Evolutionary conservation across 768 basidiomycete species (phyloP), one percentile per base, ranked within the genome.

Genomic region (Termitomyces sp.): DNA sequence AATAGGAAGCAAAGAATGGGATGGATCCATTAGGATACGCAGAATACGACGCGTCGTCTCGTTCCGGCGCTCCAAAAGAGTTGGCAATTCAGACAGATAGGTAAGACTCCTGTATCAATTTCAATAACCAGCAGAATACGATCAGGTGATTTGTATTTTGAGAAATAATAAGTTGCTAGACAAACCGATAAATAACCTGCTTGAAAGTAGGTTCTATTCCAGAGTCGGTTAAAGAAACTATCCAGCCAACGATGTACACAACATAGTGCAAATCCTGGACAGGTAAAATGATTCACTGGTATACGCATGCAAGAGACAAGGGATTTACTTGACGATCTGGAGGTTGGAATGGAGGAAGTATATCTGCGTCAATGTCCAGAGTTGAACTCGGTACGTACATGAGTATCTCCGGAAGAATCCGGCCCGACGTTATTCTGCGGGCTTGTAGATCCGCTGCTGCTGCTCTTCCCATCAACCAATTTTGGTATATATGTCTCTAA

Each of bases 21-120:
- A 57, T 15, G 53, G 42, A 50, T 63, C 56, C 46, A 52, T 44
- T 12, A 59, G 59, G 40, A 64, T 49, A 12, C 61, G 61, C 30
- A 64, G 49, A 19, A 64, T 64, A 31, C 61, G 63, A 49, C 61
- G 63, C 15, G 57, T 58, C 40, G 58, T 40, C 41, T 62, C 57
- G 21, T 55, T 55, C 38, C 54, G 47, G 12, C 40, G 54, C 46
- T 62, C 55, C 30, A 54, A 50, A 3, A 48, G 31, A n/a, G 56
- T 59, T 12, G 48, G 33, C 10, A 58, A 30, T 26, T 54, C 42
- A n/a, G 53, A 53, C 2, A 62, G 38, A 42, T 57, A 62, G 3
- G 50, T 50, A 11, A 62, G 59, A 40, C 46, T 54, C 40, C 61
- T 64, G 21, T n/a, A 15, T 14, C 49, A 21, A 21, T 41, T 19